Evolutionary conservation across 78 protist genomes (phyloP).

Genomic region (Polysphondylium violaceum): DNA sequence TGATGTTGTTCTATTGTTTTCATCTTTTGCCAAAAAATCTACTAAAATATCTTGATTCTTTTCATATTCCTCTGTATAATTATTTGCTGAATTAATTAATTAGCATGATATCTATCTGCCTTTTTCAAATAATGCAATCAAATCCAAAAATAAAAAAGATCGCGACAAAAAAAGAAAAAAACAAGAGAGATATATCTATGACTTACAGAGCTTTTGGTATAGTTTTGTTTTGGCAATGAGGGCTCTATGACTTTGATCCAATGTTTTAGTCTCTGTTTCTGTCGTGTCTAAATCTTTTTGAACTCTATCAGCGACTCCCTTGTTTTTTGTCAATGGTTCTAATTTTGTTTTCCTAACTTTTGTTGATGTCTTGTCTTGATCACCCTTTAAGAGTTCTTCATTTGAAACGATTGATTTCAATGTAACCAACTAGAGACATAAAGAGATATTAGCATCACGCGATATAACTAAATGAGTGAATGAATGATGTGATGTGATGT

Average conservation of each 20-base stretch:
- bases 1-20: neutral
- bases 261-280: neutral
- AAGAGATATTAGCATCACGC: neutral
- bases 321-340: neutral
- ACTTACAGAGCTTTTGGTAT: conserved; percentile 40
- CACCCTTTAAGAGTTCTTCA: conserved; percentile 34
- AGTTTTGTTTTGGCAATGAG: conserved; percentile 33
- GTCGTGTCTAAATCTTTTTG: conserved; percentile 28
- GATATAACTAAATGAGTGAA: neutral
- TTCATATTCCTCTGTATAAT: neutral
- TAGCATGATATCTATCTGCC: neutral
- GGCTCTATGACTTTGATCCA: conserved; percentile 18
- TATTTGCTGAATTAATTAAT: neutral
- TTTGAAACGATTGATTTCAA: conserved; percentile 54
- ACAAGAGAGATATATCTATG: neutral
- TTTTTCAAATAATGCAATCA: neutral
- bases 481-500: neutral
- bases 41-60: neutral
- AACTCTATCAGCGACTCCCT: conserved; percentile 28
- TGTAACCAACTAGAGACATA: conserved; percentile 23
- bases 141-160: neutral
- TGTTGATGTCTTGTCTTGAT: neutral
- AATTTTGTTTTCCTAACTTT: neutral
- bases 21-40: neutral
- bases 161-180: neutral